A percentile compares a stretch with the other conserved stretches of the same genome.
Conservation (phyloP, 1,139 yeast species). For the Yamadazyma atmosphaerica region DNA sequence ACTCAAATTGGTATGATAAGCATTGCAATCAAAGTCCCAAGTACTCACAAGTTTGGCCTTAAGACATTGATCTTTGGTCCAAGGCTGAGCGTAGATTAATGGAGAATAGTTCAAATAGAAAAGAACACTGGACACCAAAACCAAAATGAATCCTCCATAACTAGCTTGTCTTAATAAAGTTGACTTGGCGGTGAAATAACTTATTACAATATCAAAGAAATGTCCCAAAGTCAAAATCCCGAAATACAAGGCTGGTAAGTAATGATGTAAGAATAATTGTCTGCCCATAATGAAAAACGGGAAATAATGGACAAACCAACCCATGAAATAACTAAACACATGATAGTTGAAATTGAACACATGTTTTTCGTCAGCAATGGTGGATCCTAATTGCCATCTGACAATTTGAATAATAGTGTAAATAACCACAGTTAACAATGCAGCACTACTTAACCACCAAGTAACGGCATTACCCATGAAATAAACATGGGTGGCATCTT, state of each 20-base stretch:
- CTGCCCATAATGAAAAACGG: slow-evolving; percentile 95
- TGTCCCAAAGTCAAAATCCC: slow-evolving; percentile 85
- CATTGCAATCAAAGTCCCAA: slow-evolving; percentile 87
- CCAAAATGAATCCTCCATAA: slow-evolving; percentile 43
- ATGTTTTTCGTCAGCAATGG: slow-evolving; percentile 50
- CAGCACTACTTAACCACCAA: slow-evolving; percentile 83
- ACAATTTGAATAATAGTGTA: slow-evolving; percentile 57
- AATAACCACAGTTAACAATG: slow-evolving; percentile 53
- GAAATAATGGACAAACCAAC: slow-evolving; percentile 81
- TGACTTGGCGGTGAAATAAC: slow-evolving; percentile 39
- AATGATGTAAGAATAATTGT: slow-evolving; percentile 91
- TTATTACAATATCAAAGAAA: slow-evolving; percentile 66
- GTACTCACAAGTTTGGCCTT: slow-evolving; percentile 56
- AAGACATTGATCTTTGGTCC: slow-evolving; percentile 74
- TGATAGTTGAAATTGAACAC: slow-evolving; percentile 74
- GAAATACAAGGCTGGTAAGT: slow-evolving; percentile 87
- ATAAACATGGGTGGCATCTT: slow-evolving; percentile 75
- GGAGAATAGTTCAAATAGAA: slow-evolving; percentile 71
- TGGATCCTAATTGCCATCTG: slow-evolving; percentile 73
- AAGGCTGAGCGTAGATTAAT: slow-evolving; percentile 73
- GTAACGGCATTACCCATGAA: slow-evolving; percentile 85
- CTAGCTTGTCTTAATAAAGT: slow-evolving; percentile 34
- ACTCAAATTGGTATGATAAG: slow-evolving; percentile 40
- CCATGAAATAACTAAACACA: slow-evolving; percentile 65
- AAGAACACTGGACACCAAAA: slow-evolving; percentile 51